Evolutionary conservation across 73 alveolate species (phyloP), one percentile per base, ranked within the genome.

Genomic region (Symbiodinium natans): DNA sequence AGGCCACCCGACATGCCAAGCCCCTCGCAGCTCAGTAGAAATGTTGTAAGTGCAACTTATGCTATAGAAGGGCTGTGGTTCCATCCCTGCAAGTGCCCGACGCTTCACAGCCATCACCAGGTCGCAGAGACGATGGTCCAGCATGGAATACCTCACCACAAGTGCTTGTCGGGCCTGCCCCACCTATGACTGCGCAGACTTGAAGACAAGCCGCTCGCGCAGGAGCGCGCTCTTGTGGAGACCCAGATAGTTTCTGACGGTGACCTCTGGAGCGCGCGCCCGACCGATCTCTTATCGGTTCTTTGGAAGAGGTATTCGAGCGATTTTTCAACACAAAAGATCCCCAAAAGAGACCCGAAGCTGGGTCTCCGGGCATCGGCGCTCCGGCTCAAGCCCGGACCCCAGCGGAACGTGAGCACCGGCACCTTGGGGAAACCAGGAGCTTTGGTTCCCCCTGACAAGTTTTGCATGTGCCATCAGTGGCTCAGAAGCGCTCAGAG

Each of bases 331-430:
- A 5, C 13, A 52, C 68, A 0, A 27, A 21, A 52, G 82, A 31
- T 63, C 82, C 82, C 25, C 82, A 23, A 36, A 17, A 17, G 23
- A 10, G 23, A 8, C 8, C 23, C 23, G 63, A 8, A 48, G 8
- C 63, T 42, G n/a, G 63, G 56, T 33, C 21, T 15, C 88, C 88
- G 10, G 34, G 59, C 95, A 29, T 88, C 95, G 11, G 86, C 86
- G 1, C 48, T 63, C 15, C 95, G 85, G 31, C 41, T 17, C 42
- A 27, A 11, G 31, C 42, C n/a, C n/a, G 77, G 93, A 8, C 85
- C 94, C 95, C 95, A 88, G 43, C n/a, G 86, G 23, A 88, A 15
- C 27, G 95, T 88, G 41, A 88, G 86, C 25, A 88, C 95, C 11
- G 95, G 95, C n/a, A 86, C 84, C 94, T 86, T n/a, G 73, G 10